A percentile compares a stretch with the other conserved stretches of the same genome.
Conservation (phyloP, 371 early-diverging fungal genomes). For the Mucor saturninus region DNA sequence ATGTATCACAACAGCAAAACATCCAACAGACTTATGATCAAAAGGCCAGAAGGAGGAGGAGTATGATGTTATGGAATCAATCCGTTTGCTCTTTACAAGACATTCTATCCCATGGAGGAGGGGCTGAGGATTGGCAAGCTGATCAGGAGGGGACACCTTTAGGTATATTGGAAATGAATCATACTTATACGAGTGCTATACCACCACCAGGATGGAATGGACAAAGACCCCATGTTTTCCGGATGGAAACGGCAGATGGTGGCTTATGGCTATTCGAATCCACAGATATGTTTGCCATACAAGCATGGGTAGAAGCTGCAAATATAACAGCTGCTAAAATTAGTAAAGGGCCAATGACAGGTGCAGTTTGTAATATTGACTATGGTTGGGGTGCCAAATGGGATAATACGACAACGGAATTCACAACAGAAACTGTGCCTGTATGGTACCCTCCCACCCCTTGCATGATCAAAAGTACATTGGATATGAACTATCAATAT, state of each 20-base stretch:
- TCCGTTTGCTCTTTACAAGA: slow-evolving; percentile 17
- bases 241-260: slow-evolving; percentile 36
- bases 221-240: slow-evolving; percentile 34
- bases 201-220: slow-evolving; percentile 34
- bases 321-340: slow-evolving; percentile 35
- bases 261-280: slow-evolving; percentile 43
- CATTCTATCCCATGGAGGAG: slow-evolving; percentile 5
- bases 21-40: neutral
- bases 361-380: slow-evolving; percentile 41
- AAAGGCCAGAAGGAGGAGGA: slow-evolving; percentile 11
- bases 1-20: slow-evolving; percentile 3
- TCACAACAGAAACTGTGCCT: slow-evolving; percentile 14
- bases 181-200: slow-evolving; percentile 25
- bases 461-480: slow-evolving; percentile 29
- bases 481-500: slow-evolving; percentile 20
- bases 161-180: slow-evolving; percentile 22
- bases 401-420: slow-evolving; percentile 2
- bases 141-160: slow-evolving; percentile 12
- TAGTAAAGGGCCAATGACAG: slow-evolving; percentile 36
- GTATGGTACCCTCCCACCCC: slow-evolving; percentile 35
- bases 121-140: slow-evolving; percentile 18
- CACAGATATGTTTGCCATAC: slow-evolving; percentile 16
- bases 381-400: slow-evolving; percentile 37
- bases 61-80: slow-evolving; percentile 21
- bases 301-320: slow-evolving; percentile 34